A percentile compares a stretch with the other conserved stretches of the same genome.
Conservation (phyloP, 2,329 filamentous ascomycete species). For the Colletotrichum karsti region DNA sequence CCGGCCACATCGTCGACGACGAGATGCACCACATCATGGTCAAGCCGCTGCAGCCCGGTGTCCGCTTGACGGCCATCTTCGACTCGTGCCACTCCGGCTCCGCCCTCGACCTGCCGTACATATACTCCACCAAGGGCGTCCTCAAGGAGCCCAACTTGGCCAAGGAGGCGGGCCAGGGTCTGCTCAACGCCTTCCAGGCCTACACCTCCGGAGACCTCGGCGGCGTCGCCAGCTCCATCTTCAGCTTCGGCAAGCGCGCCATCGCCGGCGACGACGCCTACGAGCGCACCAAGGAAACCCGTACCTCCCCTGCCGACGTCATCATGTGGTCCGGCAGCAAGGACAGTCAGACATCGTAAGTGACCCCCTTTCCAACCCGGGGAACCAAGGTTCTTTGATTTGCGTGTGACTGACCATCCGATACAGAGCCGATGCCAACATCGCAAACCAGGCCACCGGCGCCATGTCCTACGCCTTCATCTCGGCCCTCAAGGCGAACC, state of each 20-base stretch:
- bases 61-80: constrained; percentile 85
- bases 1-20: constrained; percentile 81
- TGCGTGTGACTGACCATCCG: not conserved
- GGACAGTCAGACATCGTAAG: constrained; percentile 86
- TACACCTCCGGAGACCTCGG: constrained; percentile 87
- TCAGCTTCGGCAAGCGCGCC: constrained; percentile 83
- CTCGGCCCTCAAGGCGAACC: constrained; percentile 87
- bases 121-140: constrained; percentile 82
- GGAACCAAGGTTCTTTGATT: too few species aligned
- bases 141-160: constrained; percentile 84
- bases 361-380: too few species aligned
- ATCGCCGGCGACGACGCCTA: constrained; percentile 81
- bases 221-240: constrained; percentile 81
- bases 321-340: constrained; percentile 99
- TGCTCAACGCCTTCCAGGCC: constrained; percentile 76
- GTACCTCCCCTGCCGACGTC: constrained; percentile 94
- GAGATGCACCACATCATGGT: constrained; percentile 85
- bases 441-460: constrained; percentile 88
- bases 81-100: constrained; percentile 85
- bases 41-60: constrained; percentile 78
- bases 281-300: constrained; percentile 84
- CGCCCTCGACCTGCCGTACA: constrained; percentile 79
- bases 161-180: constrained; percentile 79
- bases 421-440: constrained; percentile 86
- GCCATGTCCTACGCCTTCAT: constrained; percentile 99